A percentile compares a stretch with the other conserved stretches of the same genome.
These are phyloP conservation scores for Fusarium burgessii DNA, from an alignment of 2,329 filamentous ascomycete species.

Conservation along the genomic window DNA sequence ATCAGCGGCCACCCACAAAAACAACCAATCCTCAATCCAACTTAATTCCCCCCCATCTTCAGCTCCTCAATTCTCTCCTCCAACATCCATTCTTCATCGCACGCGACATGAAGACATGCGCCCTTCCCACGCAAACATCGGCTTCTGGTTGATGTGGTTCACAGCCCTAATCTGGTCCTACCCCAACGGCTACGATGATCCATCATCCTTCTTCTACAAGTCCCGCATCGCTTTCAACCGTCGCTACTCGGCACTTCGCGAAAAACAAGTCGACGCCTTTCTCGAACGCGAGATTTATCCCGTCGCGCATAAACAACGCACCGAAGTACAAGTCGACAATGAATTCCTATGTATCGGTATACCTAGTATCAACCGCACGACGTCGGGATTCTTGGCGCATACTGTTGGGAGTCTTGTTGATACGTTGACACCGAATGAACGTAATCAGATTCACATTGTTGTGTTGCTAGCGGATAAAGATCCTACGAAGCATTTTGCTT, in stretches of 20 bases:
- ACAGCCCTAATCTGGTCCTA: slow-evolving; percentile 46
- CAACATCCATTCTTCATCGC: background rate
- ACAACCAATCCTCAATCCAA: background rate
- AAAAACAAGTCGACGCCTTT: slow-evolving; percentile 43
- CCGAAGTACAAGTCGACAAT: slow-evolving; percentile 10
- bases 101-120: slow-evolving; percentile 42
- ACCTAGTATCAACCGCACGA: slow-evolving; percentile 51
- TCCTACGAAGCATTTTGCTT: slow-evolving; percentile 50
- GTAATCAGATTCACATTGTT: slow-evolving; percentile 49
- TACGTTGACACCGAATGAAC: slow-evolving; percentile 48
- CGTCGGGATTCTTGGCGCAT: slow-evolving; percentile 46
- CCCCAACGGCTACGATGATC: slow-evolving; percentile 51
- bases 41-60: background rate
- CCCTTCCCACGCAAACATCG: slow-evolving; percentile 47
- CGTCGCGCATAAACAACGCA: slow-evolving; percentile 16
- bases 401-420: slow-evolving; percentile 51
- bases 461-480: slow-evolving; percentile 52
- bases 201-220: slow-evolving; percentile 52
- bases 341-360: slow-evolving; percentile 50
- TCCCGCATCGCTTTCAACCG: slow-evolving; percentile 44
- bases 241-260: slow-evolving; percentile 45
- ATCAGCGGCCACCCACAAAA: background rate
- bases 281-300: slow-evolving; percentile 39
- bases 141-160: slow-evolving; percentile 50
- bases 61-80: background rate